Conservation (phyloP, 1,139 yeast species). For the Dujonia santamariae region DNA sequence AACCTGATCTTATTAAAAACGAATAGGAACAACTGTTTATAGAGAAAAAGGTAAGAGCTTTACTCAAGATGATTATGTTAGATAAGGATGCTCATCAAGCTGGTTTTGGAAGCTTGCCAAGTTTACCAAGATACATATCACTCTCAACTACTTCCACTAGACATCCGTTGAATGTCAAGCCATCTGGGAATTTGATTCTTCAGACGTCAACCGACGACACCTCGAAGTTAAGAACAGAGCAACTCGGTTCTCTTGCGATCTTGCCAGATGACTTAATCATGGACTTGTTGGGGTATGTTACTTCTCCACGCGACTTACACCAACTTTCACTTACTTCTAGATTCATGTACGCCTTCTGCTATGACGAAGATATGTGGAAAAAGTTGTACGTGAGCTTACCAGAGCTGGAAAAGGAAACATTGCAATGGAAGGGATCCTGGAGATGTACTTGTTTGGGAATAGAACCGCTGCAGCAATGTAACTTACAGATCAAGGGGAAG, state of each 20-base stretch:
- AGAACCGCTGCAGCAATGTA: constrained; percentile 31
- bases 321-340: constrained; percentile 58
- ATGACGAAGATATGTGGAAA: constrained; percentile 81
- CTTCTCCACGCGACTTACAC: constrained; percentile 43
- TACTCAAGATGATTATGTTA: too few species aligned
- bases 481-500: constrained; percentile 35
- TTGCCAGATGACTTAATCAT: constrained; percentile 61
- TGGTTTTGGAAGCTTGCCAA: too few species aligned
- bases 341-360: constrained; percentile 65
- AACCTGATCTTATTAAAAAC: too few species aligned
- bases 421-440: constrained; percentile 78
- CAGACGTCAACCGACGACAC: constrained; percentile 19
- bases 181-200: constrained; percentile 59
- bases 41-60: too few species aligned
- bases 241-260: constrained; percentile 51
- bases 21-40: too few species aligned
- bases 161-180: constrained; percentile 77
- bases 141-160: constrained; percentile 23
- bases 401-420: constrained; percentile 10
- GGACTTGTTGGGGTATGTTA: constrained; percentile 43
- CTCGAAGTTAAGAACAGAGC: constrained; percentile 22
- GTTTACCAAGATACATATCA: constrained; percentile 24
- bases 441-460: constrained; percentile 53
- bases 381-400: constrained; percentile 32
- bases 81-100: too few species aligned